Evolutionary conservation across 176 grass and related monocot genomes (phyloP), one percentile per base, ranked within the genome.

Genomic region (Pharus latifolius): DNA sequence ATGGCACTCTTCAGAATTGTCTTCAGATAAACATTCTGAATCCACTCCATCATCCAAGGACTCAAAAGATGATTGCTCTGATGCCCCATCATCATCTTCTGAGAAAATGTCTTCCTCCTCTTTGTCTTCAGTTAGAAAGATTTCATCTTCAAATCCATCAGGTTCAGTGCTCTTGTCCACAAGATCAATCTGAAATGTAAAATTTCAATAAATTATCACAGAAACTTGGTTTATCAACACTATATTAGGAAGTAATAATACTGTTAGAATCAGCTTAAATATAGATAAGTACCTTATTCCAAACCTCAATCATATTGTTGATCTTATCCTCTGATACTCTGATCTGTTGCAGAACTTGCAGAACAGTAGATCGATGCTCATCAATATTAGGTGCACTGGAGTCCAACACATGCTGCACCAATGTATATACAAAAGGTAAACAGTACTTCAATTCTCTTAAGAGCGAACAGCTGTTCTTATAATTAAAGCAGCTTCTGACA

Each of bases 281-380:
- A 42, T 63, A 6, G 27, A 19, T 45, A 55, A 49, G 25, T 72
- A 97, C 94, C 78, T 97, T 97, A 70, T 97, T 97, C 94, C 94
- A 97, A 78, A 97, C 86, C 92, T 97, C 94, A 82, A 92, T 90
- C 94, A 92, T 97, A 79, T 78, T 92, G 60, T 87, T 28, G 50
- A 92, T 90, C 67, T 97, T 92, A 50, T 97, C 81, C 66, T 85
- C 77, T 56, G 89, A 75, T 38, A 97, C 94, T 13, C 86, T 86
- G 58, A 97, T 90, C 84, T 97, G 89, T 72, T 88, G 86, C 78
- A 97, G 69, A 48, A 92, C 94, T 73, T 97, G 86, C 34, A 90
- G 75, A 79, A 97, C 94, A 63, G 80, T 80, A 57, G 81, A 76
- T 20, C 89, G 89, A 70, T 97, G 89, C 65, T 85, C 89, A 18